phyloP scores from a whole-genome alignment of 768 basidiomycete genomes.

The Termitomyces bulborhizus region DNA sequence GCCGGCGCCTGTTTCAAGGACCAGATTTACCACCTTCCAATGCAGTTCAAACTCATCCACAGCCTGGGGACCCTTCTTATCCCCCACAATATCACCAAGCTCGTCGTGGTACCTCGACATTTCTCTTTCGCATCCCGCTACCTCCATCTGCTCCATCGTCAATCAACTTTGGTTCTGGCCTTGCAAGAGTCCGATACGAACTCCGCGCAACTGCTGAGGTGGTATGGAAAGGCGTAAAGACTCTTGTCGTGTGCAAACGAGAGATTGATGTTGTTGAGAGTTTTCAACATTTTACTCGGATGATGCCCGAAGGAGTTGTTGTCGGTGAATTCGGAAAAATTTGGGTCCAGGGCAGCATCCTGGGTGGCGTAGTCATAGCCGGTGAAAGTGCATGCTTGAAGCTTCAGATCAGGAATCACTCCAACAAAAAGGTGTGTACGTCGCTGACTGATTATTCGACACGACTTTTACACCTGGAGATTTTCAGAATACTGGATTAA shows the following conservation, averaged over 20 bases:
- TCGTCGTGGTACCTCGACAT: slow-evolving; percentile 70
- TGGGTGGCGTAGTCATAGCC: slow-evolving; percentile 57
- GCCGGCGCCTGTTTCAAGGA: slow-evolving; percentile 70
- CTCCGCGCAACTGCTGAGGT: slow-evolving; percentile 68
- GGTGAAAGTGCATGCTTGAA: slow-evolving; percentile 71
- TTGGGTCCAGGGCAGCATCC: slow-evolving; percentile 64
- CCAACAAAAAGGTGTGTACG: slow-evolving; percentile 59
- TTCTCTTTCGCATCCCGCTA: slow-evolving; percentile 73
- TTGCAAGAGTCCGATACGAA: slow-evolving; percentile 69
- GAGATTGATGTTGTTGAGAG: slow-evolving; percentile 64
- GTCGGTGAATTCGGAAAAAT: slow-evolving; percentile 78
- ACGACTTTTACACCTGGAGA: neutral
- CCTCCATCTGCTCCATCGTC: slow-evolving; percentile 65
- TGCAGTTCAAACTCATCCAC: slow-evolving; percentile 62
- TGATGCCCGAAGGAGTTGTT: slow-evolving; percentile 51
- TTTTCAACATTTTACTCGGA: slow-evolving; percentile 28
- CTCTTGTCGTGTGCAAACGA: slow-evolving; percentile 57
- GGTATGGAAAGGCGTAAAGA: slow-evolving; percentile 67
- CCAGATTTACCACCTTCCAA: slow-evolving; percentile 80
- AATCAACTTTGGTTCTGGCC: slow-evolving; percentile 61
- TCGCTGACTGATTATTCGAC: neutral
- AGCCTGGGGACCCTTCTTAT: slow-evolving; percentile 51
- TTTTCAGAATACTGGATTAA: slow-evolving; percentile 60
- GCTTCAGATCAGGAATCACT: slow-evolving; percentile 78
- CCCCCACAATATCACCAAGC: slow-evolving; percentile 67